Evolutionary conservation across 31 red algal species (phyloP), one percentile per base, ranked within the genome.

Genomic region (Asparagopsis taxiformis): DNA sequence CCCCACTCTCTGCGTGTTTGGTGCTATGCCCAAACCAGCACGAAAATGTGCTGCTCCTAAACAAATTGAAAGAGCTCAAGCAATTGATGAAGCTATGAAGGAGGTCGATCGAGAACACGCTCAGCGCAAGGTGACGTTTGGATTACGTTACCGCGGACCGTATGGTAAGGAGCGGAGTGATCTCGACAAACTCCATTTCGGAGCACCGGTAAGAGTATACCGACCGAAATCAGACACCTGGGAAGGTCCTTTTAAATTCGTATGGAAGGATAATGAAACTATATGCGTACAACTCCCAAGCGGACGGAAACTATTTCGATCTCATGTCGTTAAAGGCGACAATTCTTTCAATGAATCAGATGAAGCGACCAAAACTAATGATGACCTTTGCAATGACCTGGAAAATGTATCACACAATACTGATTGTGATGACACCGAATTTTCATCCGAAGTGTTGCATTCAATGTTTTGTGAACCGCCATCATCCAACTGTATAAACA

Each of bases 71-170:
- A 59, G 82, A 3, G 64, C 70, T 70, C 62, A 7, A n/a, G n/a
- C n/a, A n/a, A n/a, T n/a, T n/a, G n/a, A n/a, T n/a, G n/a, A n/a
- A n/a, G n/a, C n/a, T n/a, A 75, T 53, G 64, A 55, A 70, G 13
- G 62, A 59, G 21, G 44, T 87, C 16, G 20, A 63, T 3, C 59
- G 53, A 36, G 23, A 87, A n/a, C 72, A 77, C n/a, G 61, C 59
- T 37, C 29, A 48, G 51, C 21, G 41, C 36, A 0, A 62, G 17
- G 22, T 87, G 8, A 37, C 62, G 7, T 68, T 77, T 62, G 71
- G 61, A 26, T 57, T 57, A 31, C 30, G 56, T 4, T 30, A 72
- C 20, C 46, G 32, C 7, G 50, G 51, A 34, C n/a, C 68, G 13
- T 29, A 34, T 4, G 1, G 50, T 11, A 6, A 57, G 46, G 13